Base-by-base conservation (phyloP, 805 yeast genomes). In the Nakazawaea anatomiae region DNA sequence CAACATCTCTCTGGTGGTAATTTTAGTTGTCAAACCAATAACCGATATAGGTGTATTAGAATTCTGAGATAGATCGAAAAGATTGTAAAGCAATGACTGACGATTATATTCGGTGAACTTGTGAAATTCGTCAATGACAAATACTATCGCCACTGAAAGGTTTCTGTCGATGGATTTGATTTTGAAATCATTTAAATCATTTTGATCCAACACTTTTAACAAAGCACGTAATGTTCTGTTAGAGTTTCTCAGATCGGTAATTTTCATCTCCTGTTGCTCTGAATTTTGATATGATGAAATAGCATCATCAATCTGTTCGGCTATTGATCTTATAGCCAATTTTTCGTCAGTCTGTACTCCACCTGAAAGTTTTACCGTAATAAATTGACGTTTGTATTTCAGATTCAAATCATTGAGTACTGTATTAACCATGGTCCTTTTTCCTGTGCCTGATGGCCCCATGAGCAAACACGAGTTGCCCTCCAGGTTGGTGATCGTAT, bases 121-220 rank as follows among this genome's bases (percentile, higher is more conserved):
- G 50, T 94, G 97, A 52, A 92, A 79, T 59, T 91, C 96, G 52
- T 94, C 98, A 51, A 94, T 79, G 2, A 89, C 68, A 58, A 94
- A 84, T 0, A 94, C 69, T 4, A 94, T 77, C 0, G 96, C 80
- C 28, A 83, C 71, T 18, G 60, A 57, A n/a, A 49, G 40, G 28
- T 44, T 47, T 9, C 39, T 55, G 31, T 48, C 56, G 18, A 58
- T 55, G n/a, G 60, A 54, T 44, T 66, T 70, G 12, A 61, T 57
- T 34, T 64, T 61, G 31, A 60, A 42, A 27, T 58, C 60, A 42
- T 53, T 50, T 48, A 63, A 44, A 42, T 56, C 58, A 9, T 44
- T 42, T 10, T 40, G 48, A 38, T 62, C 59, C 48, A 66, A 69
- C 18, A 68, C 58, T 47, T 62, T 59, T 39, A 65, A 58, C 47